Evolutionary conservation across 1,284 basidiomycete species (phyloP), one percentile per base, ranked within the genome.

Genomic region (Tilletia setariae): DNA sequence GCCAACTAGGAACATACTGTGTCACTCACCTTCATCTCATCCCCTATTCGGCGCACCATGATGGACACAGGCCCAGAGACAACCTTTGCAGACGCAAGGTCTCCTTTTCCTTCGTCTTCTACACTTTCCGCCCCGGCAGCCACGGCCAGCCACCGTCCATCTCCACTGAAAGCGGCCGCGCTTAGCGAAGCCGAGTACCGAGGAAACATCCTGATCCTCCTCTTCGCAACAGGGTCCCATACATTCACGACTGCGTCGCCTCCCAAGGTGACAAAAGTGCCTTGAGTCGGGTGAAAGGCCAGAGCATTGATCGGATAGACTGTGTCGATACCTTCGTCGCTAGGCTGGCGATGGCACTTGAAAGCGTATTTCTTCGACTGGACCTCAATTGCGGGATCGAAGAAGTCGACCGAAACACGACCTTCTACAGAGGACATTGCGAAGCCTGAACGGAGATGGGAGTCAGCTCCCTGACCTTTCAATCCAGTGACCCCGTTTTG

Each of bases 241-340:
- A 98, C 89, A 0, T 92, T 93, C 47, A 95, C 90, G 3, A 91
- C 90, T 1, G 89, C 90, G 83, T 98, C 94, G 0, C 93, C 95
- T 40, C 94, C 95, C 1, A 90, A 91, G 0, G 93, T 94, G 0
- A 92, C 93, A 79, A 98, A 98, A 0, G 95, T 97, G 81, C 94
- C 95, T 84, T 91, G 90, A 21, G 91, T 85, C 0, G 95, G 93
- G 78, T 98, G 93, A 85, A 98, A 98, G 0, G 92, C 92, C 40
- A 99, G 87, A 0, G 91, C 88, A 79, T 98, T 96, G 73, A 98
- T 94, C 0, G 95, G 94, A 88, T 93, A 98, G n/a, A 98, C 94
- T 72, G 94, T 91, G 81, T 99, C 96, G n/a, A 91, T 90, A 44
- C 91, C 91, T 63, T 92, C 90, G 6, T 32, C 56, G 65, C 94